Percentiles rank a stretch among this genome's conserved stretches.
phyloP scores from a whole-genome alignment of 2,329 filamentous ascomycete genomes.

The Cladosporium sp. region DNA sequence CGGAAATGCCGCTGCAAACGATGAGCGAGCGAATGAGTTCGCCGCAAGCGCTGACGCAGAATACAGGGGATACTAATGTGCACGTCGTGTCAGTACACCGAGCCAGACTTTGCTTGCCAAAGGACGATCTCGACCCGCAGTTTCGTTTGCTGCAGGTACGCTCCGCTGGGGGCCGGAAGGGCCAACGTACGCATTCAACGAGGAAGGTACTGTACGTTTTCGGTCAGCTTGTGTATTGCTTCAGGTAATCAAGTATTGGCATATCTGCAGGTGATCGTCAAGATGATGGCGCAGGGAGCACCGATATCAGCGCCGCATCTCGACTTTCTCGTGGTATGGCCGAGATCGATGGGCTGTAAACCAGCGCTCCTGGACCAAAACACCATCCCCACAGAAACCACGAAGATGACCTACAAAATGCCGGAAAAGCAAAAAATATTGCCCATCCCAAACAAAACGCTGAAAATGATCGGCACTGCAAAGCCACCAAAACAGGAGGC shows the following conservation, averaged over 20 bases:
- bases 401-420: constrained; percentile 30
- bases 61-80: constrained; percentile 47
- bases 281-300: too few species aligned
- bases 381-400: neutral
- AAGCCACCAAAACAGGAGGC: too few species aligned
- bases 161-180: too few species aligned
- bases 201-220: constrained; percentile 69
- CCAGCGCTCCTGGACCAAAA: too few species aligned
- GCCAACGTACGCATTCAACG: constrained; percentile 53
- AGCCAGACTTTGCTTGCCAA: constrained; percentile 3
- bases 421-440: constrained; percentile 72
- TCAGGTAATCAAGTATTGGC: too few species aligned
- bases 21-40: constrained; percentile 47
- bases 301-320: too few species aligned
- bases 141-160: constrained; percentile 9
- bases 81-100: constrained; percentile 9
- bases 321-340: too few species aligned
- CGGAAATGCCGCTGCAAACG: constrained; percentile 46
- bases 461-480: constrained; percentile 48
- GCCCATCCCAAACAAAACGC: constrained; percentile 43
- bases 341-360: too few species aligned
- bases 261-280: constrained; percentile 4
- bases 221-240: constrained; percentile 15
- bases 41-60: constrained; percentile 48
- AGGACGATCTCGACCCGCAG: neutral